phyloP scores from a whole-genome alignment of 2,329 filamentous ascomycete species.

The Pseudogymnoascus sp. region DNA sequence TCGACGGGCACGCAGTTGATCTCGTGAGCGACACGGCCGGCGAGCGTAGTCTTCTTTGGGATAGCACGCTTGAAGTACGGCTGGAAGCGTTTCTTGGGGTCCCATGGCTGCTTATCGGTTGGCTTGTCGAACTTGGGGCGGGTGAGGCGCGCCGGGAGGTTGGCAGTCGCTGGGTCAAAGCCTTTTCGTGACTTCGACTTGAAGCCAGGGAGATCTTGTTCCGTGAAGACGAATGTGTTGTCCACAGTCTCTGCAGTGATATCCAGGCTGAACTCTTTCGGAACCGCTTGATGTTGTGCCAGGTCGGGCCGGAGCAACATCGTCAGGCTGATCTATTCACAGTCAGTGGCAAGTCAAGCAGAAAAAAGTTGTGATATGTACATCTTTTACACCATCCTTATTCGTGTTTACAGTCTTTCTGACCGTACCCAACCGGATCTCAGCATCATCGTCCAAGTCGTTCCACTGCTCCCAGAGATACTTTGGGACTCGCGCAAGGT shows the following conservation, averaged over 20 bases:
- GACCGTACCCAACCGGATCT: constrained; percentile 73
- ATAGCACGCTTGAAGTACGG: constrained; percentile 65
- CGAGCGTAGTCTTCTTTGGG: constrained; percentile 71
- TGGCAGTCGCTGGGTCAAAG: constrained; percentile 46
- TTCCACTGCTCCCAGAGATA: constrained; percentile 76
- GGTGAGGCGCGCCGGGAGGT: constrained; percentile 48
- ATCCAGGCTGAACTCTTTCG: constrained; percentile 79
- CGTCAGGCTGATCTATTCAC: constrained; percentile 38
- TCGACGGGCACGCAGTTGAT: constrained; percentile 65
- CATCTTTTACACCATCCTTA: constrained; percentile 42
- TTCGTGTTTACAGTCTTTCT: constrained; percentile 38
- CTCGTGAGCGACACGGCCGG: constrained; percentile 66
- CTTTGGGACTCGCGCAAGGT: constrained; percentile 69
- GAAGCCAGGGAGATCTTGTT: constrained; percentile 82
- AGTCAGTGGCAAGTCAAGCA: constrained; percentile 6
- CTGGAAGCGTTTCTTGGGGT: constrained; percentile 44
- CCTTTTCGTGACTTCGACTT: constrained; percentile 48
- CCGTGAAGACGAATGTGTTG: constrained; percentile 88
- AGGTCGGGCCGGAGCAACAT: constrained; percentile 61
- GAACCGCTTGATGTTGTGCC: constrained; percentile 63
- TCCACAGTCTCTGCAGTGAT: constrained; percentile 57
- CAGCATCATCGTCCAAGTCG: constrained; percentile 67
- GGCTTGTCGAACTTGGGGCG: constrained; percentile 37
- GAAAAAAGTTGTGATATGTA: constrained; percentile 20
- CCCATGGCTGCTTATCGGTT: constrained; percentile 32